These are phyloP conservation scores for Blastocladiella emersonii DNA, from an alignment of 371 early-diverging fungal genomes.

Conservation along the genomic window DNA sequence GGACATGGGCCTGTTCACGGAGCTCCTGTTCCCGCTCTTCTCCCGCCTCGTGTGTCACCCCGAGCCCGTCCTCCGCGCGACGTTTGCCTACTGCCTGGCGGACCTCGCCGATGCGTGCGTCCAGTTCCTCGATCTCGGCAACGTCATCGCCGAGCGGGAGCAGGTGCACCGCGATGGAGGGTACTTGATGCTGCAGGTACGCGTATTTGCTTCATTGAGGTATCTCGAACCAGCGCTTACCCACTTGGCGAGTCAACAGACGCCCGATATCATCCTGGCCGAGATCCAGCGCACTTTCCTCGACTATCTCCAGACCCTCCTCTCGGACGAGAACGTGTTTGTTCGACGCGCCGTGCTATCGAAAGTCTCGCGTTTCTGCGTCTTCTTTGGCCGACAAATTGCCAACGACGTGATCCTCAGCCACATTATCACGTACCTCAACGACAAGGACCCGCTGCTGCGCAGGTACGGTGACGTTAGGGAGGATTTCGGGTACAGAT, in stretches of 20 bases:
- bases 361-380: slow-evolving; percentile 60
- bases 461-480: slow-evolving; percentile 58
- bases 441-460: slow-evolving; percentile 82
- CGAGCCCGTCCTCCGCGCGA: slow-evolving; percentile 61
- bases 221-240: background rate
- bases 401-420: slow-evolving; percentile 70
- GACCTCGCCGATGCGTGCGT: slow-evolving; percentile 62
- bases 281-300: background rate
- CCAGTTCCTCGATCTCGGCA: slow-evolving; percentile 53
- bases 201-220: background rate
- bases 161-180: slow-evolving; percentile 37
- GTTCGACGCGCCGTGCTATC: slow-evolving; percentile 63
- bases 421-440: slow-evolving; percentile 89
- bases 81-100: slow-evolving; percentile 69
- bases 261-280: background rate
- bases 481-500: no score
- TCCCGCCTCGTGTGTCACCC: slow-evolving; percentile 50
- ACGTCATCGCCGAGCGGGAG: slow-evolving; percentile 16
- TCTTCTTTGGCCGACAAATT: slow-evolving; percentile 69
- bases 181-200: slow-evolving; percentile 19
- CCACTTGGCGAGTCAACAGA: background rate
- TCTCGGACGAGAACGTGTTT: slow-evolving; percentile 52
- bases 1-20: slow-evolving; percentile 75
- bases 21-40: slow-evolving; percentile 69
- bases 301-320: slow-evolving; percentile 24